phyloP scores from a whole-genome alignment of 2,329 filamentous ascomycete species.

The Rhinocladiella mackenziei region DNA sequence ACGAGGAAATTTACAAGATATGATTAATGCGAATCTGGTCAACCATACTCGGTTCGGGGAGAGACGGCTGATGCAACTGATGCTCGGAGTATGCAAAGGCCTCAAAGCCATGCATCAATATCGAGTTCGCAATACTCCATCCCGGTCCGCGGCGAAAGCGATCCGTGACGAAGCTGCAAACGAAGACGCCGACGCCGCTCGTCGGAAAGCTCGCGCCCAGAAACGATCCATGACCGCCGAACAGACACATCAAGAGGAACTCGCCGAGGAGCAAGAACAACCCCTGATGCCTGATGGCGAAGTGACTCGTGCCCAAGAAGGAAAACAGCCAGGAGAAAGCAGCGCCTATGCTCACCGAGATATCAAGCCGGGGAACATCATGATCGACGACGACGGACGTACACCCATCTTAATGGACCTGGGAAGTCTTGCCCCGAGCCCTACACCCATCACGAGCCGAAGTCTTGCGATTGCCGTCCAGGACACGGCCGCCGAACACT shows the following conservation, averaged over 20 bases:
- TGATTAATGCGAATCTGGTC: conserved; percentile 97
- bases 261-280: conserved; percentile 71
- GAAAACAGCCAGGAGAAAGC: conserved; percentile 63
- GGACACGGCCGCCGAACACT: conserved; percentile 92
- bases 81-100: conserved; percentile 85
- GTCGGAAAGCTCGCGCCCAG: conserved; percentile 38
- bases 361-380: conserved; percentile 98
- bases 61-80: conserved; percentile 78
- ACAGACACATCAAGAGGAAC: conserved; percentile 55
- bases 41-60: conserved; percentile 91
- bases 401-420: conserved; percentile 96
- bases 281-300: conserved; percentile 69
- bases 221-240: conserved; percentile 42
- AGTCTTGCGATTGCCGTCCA: conserved; percentile 88
- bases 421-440: conserved; percentile 81
- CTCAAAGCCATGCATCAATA: conserved; percentile 91
- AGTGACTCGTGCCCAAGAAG: conserved; percentile 62
- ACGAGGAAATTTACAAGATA: conserved; percentile 91
- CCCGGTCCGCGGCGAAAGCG: conserved; percentile 50
- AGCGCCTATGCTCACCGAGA: conserved; percentile 90
- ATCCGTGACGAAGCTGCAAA: conserved; percentile 54
- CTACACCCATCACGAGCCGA: conserved; percentile 82
- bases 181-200: conserved; percentile 46
- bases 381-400: conserved; percentile 89
- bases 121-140: conserved; percentile 50